A percentile compares a stretch with the other conserved stretches of the same genome.
These are phyloP conservation scores for Phytophthora colocasiae DNA, from an alignment of 352 stramenopile genomes.

Conservation along the genomic window DNA sequence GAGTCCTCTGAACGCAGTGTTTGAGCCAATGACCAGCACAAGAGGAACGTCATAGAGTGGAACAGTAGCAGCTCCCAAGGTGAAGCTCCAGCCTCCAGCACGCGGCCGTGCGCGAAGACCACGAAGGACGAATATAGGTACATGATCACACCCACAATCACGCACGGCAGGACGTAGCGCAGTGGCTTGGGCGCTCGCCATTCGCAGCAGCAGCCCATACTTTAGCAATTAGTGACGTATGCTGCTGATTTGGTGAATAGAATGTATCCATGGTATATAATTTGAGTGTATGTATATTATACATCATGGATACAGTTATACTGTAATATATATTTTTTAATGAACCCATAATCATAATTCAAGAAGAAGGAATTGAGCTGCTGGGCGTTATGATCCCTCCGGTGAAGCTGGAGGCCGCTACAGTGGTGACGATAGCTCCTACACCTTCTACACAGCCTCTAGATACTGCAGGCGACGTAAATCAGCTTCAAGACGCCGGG, in stretches of 20 bases:
- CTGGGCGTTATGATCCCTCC: slow-evolving; percentile 25
- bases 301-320: not conserved
- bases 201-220: slow-evolving; percentile 75
- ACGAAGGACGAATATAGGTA: slow-evolving; percentile 76
- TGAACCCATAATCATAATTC: slow-evolving; percentile 5
- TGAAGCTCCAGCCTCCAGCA: slow-evolving; percentile 41
- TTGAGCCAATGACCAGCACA: slow-evolving; percentile 66
- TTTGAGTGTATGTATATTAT: too few species aligned
- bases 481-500: not conserved
- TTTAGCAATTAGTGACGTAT: too few species aligned
- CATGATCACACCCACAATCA: slow-evolving; percentile 60
- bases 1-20: slow-evolving; percentile 64
- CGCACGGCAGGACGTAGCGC: slow-evolving; percentile 61
- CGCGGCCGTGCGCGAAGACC: slow-evolving; percentile 55
- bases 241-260: too few species aligned
- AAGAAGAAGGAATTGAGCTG: not conserved
- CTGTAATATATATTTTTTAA: not conserved
- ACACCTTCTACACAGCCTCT: slow-evolving; percentile 6
- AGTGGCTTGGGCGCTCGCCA: slow-evolving; percentile 56
- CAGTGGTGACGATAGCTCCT: slow-evolving; percentile 30
- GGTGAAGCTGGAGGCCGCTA: slow-evolving; percentile 18
- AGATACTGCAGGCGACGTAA: not conserved
- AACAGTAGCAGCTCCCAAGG: slow-evolving; percentile 54
- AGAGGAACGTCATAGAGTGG: slow-evolving; percentile 60
- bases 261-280: too few species aligned